Percentiles rank a stretch among this genome's conserved stretches.
These are phyloP conservation scores for Bipolaris gigantea DNA, from an alignment of 2,329 filamentous ascomycete species.

Conservation along the genomic window DNA sequence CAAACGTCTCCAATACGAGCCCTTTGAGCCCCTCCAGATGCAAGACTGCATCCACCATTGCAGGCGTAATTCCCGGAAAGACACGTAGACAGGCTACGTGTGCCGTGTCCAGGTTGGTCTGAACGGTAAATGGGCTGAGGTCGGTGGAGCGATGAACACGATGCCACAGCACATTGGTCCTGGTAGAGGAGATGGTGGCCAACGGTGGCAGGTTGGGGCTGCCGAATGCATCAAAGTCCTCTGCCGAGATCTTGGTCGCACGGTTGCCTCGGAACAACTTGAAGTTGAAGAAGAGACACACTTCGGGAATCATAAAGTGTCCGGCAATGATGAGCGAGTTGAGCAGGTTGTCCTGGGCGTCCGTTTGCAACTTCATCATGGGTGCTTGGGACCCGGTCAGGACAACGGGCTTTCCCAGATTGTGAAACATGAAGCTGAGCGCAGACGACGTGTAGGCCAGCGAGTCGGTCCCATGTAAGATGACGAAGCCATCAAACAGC, in stretches of 20 bases:
- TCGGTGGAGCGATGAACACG: conserved; percentile 73
- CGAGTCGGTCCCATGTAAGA: conserved; percentile 89
- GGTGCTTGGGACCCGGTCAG: conserved; percentile 73
- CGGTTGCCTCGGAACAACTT: conserved; percentile 86
- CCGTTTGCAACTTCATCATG: conserved; percentile 87
- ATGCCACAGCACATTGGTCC: conserved; percentile 79
- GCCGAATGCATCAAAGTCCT: conserved; percentile 83
- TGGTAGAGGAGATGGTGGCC: conserved; percentile 77
- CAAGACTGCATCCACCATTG: conserved; percentile 86
- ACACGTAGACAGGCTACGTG: conserved; percentile 87
- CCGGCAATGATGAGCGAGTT: conserved; percentile 87
- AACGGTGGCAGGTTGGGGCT: conserved; percentile 85
- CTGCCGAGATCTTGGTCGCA: conserved; percentile 83
- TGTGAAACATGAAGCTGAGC: conserved; percentile 88
- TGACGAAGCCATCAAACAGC: conserved; percentile 86
- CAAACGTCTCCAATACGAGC: conserved; percentile 87
- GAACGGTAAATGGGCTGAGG: conserved; percentile 73
- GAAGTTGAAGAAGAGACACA: conserved; percentile 92
- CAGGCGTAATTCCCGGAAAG: conserved; percentile 90
- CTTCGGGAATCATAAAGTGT: conserved; percentile 90
- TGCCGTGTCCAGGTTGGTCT: conserved; percentile 77
- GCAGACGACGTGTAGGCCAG: conserved; percentile 86
- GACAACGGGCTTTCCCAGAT: conserved; percentile 88
- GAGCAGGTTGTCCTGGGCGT: conserved; percentile 87
- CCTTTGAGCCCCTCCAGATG: conserved; percentile 75